Evolutionary conservation across 2,329 filamentous ascomycete genomes (phyloP), one percentile per base, ranked within the genome.

Genomic region (Trichocomaceae sp.): DNA sequence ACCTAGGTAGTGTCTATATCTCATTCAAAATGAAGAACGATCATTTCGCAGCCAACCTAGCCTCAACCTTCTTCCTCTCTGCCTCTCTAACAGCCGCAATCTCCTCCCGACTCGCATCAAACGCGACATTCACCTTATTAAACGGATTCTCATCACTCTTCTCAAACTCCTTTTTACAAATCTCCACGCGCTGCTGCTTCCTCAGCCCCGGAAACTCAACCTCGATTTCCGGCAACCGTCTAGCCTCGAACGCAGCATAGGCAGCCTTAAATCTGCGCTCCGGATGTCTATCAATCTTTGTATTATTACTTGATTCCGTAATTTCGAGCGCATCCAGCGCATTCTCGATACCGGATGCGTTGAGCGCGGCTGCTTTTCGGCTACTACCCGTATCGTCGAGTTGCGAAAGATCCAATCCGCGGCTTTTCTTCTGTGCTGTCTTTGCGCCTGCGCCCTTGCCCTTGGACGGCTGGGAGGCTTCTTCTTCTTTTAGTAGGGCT

Each of bases 81-180:
- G 79, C 71, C 42, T 83, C 76, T 67, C 77, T 82, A 56, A 91
- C 74, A 48, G 82, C 78, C 48, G 78, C 78, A 45, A 96, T 65
- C 64, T 99, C 92, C 3, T 90, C 88, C 72, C 83, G 86, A 20
- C 80, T 82, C 52, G 88, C 83, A 72, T 99, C 88, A 73, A 90
- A 95, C 2, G 78, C 72, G 2, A 84, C 88, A 50, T 77, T 83
- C 15, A 86, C 84, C 75, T 95, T 89, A 75, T 96, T 96, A 75
- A 95, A 93, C 13, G 93, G 93, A 71, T 99, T 99, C 64, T 97
- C 92, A 1, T 88, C 86, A 66, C 87, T 88, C 78, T 90, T 95
- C 72, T 95, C 87, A 71, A 97, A 99, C 75, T 97, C 93, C 78
- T 95, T 95, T 59, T 82, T 75, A 62, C 95, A 88, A 66, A 85